Evolutionary conservation across 2,329 filamentous ascomycete genomes (phyloP).

Genomic region (Fusarium armeniacum): DNA sequence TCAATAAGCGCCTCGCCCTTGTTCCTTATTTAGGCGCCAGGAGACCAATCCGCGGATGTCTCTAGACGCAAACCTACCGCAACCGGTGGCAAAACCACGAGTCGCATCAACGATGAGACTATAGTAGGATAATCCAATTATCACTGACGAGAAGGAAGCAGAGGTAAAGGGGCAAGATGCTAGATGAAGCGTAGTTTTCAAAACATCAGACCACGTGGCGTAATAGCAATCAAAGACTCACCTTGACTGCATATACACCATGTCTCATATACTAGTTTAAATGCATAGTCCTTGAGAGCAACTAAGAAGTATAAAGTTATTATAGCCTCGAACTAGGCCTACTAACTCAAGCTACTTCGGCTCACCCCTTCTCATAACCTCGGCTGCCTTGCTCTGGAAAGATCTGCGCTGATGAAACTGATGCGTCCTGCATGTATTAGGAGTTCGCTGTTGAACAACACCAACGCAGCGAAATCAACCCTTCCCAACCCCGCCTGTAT

Average conservation of each 20-base stretch:
- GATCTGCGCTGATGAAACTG: constrained; percentile 34
- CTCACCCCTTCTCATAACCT: constrained; percentile 22
- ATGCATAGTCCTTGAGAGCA: neutral
- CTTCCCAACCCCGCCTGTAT: constrained; percentile 27
- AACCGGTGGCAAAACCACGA: neutral
- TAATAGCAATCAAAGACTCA: neutral
- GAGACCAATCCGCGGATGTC: neutral
- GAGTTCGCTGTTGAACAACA: constrained; percentile 1
- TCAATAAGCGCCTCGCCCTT: neutral
- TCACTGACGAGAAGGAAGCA: neutral
- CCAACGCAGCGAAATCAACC: constrained; percentile 4
- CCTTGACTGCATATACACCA: neutral
- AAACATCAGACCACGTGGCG: neutral
- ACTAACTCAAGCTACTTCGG: constrained; percentile 5
- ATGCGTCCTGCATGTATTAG: constrained; percentile 12
- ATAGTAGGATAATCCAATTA: constrained; percentile 2
- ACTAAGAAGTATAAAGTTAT: constrained; percentile 4
- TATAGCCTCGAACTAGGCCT: constrained; percentile 3
- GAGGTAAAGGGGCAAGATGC: constrained; percentile 22
- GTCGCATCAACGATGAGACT: neutral
- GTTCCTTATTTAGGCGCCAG: constrained; percentile 5
- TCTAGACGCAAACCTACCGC: neutral
- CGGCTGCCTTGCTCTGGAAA: constrained; percentile 39
- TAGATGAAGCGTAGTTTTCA: neutral
- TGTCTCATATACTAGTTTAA: neutral